Evolutionary conservation across 1,284 basidiomycete genomes (phyloP), one percentile per base, ranked within the genome.

Genomic region (Trametes hirsuta): DNA sequence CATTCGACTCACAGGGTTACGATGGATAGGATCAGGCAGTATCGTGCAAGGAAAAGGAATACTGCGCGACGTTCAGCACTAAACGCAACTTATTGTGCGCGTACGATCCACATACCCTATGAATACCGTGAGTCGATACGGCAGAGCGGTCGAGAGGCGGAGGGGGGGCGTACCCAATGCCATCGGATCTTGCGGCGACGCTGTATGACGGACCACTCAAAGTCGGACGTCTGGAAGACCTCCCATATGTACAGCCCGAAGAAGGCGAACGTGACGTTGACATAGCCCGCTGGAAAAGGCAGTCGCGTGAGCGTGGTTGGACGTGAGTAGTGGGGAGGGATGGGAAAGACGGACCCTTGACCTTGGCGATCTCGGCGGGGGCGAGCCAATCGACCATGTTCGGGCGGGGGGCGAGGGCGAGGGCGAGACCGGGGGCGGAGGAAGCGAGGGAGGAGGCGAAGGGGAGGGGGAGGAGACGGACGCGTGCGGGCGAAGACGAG

Each of bases 171-270:
- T 69, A 88, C 87, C 72, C 88, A 74, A 63, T 86, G 85, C 85
- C 85, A 88, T 37, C 81, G 80, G 62, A 88, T 83, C 68, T 75
- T 81, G 49, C 87, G 81, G 58, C 78, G 78, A 25, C 81, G 68
- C 25, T 77, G 81, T 45, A 90, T 62, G 41, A 90, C 68, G 25
- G 86, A 87, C 81, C 81, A 82, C 68, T 91, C 88, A 65, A 90
- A 90, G 59, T 78, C 78, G 54, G 74, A 81, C 4, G 88, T 88
- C 65, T 79, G 74, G 63, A 84, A 77, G 40, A 91, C 63, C 70
- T 91, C 88, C 88, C 88, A 90, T 22, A 85, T 58, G 64, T 87
- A 86, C 37, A 88, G 68, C 35, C 88, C 88, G 63, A 85, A 84
- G 56, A 87, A 77, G 24, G 78, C 74, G 67, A 86, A 85, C 34